Evolutionary conservation across 1,139 yeast genomes (phyloP), one percentile per base, ranked within the genome.

Genomic region (Candida buenavistaensis): DNA sequence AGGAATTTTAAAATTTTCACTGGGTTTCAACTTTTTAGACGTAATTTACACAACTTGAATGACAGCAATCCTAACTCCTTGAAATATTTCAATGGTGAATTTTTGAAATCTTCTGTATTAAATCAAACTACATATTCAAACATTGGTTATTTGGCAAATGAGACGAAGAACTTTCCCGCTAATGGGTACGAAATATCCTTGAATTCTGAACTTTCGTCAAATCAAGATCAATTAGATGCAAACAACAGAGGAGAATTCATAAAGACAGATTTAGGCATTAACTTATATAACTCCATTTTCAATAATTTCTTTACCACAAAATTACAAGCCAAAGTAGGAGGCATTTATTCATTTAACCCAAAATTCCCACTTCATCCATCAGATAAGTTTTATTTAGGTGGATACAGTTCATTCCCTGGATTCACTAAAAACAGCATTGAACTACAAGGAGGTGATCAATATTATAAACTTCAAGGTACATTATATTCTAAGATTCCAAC

Each of bases 381-480:
- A 9, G 82, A 77, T 46, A 64, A 68, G 40, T 76, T 75, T 45
- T 75, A 73, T 46, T 58, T 75, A 37, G 77, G 78, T 8, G 78
- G 77, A 0, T 49, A 48, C 34, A 48, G 57, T 27, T 54, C 65
- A 2, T 63, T 72, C 44, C 52, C 52, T 34, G 77, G 77, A 1
- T 70, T 67, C 41, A 44, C 58, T 8, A 60, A 59, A 38, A 70
- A 70, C 46, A 48, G 68, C 2, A 50, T 70, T 29, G 62, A 64
- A 33, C 45, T 55, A 14, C 43, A 48, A 20, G 80, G 80, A 14
- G 78, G 72, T 8, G 48, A 52, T 26, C 72, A 67, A 45, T 69
- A 54, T 48, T 67, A 54, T 50, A 65, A 62, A 43, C 28, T 61
- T 7, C 60, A 62, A 23, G 51, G 57, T 12, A 57, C 72, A 3